These are phyloP conservation scores for Purshia tridentata DNA, from an alignment of 306 rosid species.

Conservation along the genomic window DNA sequence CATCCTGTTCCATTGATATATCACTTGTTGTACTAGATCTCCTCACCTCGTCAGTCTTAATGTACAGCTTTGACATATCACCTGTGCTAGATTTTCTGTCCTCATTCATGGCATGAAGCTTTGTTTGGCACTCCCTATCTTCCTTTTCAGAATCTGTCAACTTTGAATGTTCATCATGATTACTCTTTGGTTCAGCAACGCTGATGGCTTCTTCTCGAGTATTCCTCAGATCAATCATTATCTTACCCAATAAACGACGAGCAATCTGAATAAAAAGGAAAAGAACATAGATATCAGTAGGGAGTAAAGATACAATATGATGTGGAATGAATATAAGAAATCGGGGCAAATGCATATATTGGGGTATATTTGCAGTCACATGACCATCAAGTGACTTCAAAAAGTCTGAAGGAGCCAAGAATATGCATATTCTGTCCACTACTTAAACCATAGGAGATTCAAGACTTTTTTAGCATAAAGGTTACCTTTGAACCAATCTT, in stretches of 20 bases:
- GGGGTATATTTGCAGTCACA: neutral
- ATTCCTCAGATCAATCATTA: conserved; percentile 89
- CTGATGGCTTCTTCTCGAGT: conserved; percentile 95
- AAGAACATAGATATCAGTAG: conserved; percentile 14
- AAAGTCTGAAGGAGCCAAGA: conserved; percentile 18
- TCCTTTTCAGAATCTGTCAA: conserved; percentile 47
- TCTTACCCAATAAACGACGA: conserved; percentile 93
- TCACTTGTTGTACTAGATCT: conserved; percentile 49
- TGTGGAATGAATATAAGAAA: neutral
- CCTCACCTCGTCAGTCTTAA: conserved; percentile 65
- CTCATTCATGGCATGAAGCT: conserved; percentile 50
- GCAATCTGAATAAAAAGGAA: conserved; percentile 61
- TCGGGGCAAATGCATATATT: conserved; percentile 7
- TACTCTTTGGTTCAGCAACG: conserved; percentile 77
- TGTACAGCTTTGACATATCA: conserved; percentile 38
- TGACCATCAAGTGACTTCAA: conserved; percentile 6
- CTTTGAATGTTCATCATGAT: conserved; percentile 47
- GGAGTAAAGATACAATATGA: neutral
- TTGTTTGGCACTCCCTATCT: conserved; percentile 53
- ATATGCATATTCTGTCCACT: neutral
- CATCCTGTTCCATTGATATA: conserved; percentile 76
- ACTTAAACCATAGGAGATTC: neutral
- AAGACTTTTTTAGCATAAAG: neutral
- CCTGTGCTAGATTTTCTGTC: conserved; percentile 50
- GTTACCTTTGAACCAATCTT: conserved; percentile 92